Evolutionary conservation across 2,329 filamentous ascomycete species (phyloP).

Genomic region (Mariannaea sp.): DNA sequence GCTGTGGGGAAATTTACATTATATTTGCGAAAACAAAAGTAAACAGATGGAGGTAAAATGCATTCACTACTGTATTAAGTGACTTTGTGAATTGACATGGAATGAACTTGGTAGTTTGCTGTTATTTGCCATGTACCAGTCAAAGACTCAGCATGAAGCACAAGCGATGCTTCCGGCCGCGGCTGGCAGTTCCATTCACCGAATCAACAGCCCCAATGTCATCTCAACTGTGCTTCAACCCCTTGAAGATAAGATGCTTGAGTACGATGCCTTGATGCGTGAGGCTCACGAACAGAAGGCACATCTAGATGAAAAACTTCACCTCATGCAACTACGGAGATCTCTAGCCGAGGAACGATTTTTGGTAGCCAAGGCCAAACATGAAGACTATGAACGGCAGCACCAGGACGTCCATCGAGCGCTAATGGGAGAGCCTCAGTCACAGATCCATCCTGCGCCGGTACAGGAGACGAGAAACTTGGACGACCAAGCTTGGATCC

Average conservation of each 20-base stretch:
- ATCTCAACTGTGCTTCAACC: conserved; percentile 47
- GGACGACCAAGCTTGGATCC: neutral
- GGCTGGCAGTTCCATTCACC: conserved; percentile 37
- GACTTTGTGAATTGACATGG: neutral
- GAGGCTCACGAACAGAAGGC: conserved; percentile 45
- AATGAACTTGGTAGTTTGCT: too few species aligned
- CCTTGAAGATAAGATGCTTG: conserved; percentile 47
- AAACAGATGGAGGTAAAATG: too few species aligned
- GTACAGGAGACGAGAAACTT: neutral
- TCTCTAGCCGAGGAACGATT: conserved; percentile 46
- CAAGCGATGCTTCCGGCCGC: neutral
- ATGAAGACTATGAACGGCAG: conserved; percentile 49
- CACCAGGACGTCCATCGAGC: conserved; percentile 47
- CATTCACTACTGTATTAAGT: too few species aligned
- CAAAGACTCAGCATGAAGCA: neutral
- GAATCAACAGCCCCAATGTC: conserved; percentile 48
- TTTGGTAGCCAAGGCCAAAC: conserved; percentile 47
- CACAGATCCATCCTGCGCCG: neutral
- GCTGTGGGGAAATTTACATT: neutral
- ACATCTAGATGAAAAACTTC: conserved; percentile 48
- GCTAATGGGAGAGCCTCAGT: conserved; percentile 43
- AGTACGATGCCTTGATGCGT: conserved; percentile 47
- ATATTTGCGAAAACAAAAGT: too few species aligned
- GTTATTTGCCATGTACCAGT: neutral
- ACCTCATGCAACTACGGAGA: conserved; percentile 45